phyloP scores from a whole-genome alignment of 495 filamentous ascomycete species.

The Melanomma pulvis-pyrius region DNA sequence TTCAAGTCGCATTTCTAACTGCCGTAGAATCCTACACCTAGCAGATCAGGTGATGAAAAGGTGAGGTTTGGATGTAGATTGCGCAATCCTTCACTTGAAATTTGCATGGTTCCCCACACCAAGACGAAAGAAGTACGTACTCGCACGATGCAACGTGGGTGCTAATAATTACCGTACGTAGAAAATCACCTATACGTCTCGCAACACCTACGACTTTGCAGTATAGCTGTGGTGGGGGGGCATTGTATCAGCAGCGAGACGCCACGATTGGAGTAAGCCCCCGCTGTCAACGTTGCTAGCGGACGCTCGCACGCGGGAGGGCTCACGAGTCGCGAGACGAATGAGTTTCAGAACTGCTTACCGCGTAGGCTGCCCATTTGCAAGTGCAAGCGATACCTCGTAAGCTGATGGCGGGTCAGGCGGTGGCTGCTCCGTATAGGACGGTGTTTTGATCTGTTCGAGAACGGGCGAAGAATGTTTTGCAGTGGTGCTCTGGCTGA shows the following conservation, averaged over 20 bases:
- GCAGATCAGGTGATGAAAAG: no score
- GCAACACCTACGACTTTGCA: neutral
- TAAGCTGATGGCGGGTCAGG: conserved; percentile 19
- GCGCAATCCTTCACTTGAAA: neutral
- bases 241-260: neutral
- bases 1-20: neutral
- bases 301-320: neutral
- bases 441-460: conserved; percentile 2
- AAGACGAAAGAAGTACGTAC: neutral
- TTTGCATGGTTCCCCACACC: neutral
- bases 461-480: conserved; percentile 25
- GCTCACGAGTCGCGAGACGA: conserved; percentile 2
- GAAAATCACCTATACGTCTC: neutral
- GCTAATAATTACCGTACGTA: no score
- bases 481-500: neutral
- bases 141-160: neutral
- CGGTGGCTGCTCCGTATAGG: neutral
- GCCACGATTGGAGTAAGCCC: conserved; percentile 10
- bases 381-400: neutral
- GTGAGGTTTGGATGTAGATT: neutral
- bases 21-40: neutral
- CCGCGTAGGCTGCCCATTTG: neutral
- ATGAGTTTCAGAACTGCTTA: conserved; percentile 28
- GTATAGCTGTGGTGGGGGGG: no score
- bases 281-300: conserved; percentile 12